Percentiles rank a stretch among this genome's conserved stretches.
Conservation (phyloP, 805 yeast species). For the Wickerhamomyces sydowiorum region DNA sequence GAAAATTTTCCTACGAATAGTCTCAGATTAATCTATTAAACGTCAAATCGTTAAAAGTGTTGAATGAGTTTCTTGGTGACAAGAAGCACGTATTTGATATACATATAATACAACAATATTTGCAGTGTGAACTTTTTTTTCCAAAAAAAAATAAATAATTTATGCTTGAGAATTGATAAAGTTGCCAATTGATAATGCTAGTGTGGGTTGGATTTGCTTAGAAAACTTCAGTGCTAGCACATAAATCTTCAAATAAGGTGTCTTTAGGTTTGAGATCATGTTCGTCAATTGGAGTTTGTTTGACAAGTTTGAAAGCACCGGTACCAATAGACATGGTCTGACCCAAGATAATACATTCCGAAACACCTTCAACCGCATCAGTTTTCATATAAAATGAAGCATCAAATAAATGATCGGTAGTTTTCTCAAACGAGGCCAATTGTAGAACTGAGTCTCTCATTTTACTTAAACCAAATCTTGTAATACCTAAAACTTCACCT, state of each 20-base stretch:
- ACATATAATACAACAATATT: background rate
- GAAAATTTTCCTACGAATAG: too few relatives aligned
- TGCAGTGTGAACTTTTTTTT: background rate
- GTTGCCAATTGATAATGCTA: too few relatives aligned
- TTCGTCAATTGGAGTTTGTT: constrained; percentile 41
- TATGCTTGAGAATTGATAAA: background rate
- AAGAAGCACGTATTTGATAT: background rate
- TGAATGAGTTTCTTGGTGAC: background rate
- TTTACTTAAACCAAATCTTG: constrained; percentile 95
- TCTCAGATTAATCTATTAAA: background rate
- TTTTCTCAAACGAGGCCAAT: constrained; percentile 94
- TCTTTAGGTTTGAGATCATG: constrained; percentile 39
- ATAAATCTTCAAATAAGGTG: constrained; percentile 40
- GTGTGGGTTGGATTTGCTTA: too few relatives aligned
- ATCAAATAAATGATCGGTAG: constrained; percentile 96
- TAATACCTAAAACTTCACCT: constrained; percentile 97
- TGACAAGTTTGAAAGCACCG: constrained; percentile 86
- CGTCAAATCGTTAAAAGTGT: background rate
- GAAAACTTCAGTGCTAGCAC: constrained; percentile 10
- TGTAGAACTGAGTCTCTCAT: constrained; percentile 98
- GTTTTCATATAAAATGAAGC: constrained; percentile 98
- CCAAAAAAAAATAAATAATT: too few relatives aligned
- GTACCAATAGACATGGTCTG: constrained; percentile 98
- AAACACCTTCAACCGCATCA: constrained; percentile 94
- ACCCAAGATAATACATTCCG: constrained; percentile 95